phyloP scores from a whole-genome alignment of 768 basidiomycete species.

The Lentinula edodes region DNA sequence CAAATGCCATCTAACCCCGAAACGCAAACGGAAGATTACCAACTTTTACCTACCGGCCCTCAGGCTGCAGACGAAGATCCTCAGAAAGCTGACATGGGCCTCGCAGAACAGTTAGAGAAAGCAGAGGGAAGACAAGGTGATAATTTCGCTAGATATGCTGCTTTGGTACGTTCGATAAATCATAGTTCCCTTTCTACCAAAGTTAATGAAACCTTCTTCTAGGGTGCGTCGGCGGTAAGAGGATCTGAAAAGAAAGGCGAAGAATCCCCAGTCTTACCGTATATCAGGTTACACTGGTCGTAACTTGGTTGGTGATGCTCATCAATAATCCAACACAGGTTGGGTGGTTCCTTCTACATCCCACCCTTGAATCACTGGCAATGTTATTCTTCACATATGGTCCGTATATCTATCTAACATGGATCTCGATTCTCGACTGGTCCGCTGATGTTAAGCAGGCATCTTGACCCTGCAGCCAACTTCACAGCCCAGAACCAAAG shows the following conservation, averaged over 20 bases:
- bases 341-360: conserved; percentile 68
- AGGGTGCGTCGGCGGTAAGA: conserved; percentile 5
- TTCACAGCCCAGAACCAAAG: conserved; percentile 57
- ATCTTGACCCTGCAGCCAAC: conserved; percentile 76
- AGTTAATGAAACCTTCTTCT: background rate
- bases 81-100: conserved; percentile 23
- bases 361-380: conserved; percentile 54
- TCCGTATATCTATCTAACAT: conserved; percentile 19
- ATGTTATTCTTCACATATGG: conserved; percentile 58
- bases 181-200: background rate
- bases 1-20: conserved; percentile 5
- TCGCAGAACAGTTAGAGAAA: conserved; percentile 20
- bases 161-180: conserved; percentile 25
- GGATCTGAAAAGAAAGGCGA: background rate
- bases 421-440: background rate
- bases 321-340: conserved; percentile 35
- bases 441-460: conserved; percentile 30
- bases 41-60: conserved; percentile 10
- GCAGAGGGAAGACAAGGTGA: conserved; percentile 35
- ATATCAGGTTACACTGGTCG: conserved; percentile 29
- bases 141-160: conserved; percentile 21
- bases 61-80: conserved; percentile 8
- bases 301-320: conserved; percentile 43
- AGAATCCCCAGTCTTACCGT: background rate
- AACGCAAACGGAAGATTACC: conserved; percentile 9